Conservation (phyloP, 2,329 filamentous ascomycete genomes). For the Sclerotiophoma versabilis region DNA sequence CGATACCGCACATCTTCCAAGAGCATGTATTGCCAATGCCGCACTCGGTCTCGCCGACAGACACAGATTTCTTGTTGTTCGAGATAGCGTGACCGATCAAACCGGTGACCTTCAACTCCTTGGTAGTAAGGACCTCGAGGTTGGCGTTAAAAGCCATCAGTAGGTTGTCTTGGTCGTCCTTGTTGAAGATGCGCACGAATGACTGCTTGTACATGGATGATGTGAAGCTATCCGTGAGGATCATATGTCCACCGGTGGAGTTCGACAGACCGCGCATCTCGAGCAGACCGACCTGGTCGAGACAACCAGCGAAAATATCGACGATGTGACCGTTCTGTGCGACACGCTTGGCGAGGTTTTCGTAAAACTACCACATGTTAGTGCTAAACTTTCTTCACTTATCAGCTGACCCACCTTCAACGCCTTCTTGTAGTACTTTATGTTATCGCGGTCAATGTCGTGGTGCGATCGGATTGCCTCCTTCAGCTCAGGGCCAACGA, state of each 20-base stretch:
- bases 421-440: conserved; percentile 99
- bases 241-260: conserved; percentile 97
- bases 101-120: conserved; percentile 97
- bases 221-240: conserved; percentile 96
- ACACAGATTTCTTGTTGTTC: conserved; percentile 96
- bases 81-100: conserved; percentile 96
- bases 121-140: conserved; percentile 93
- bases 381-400: neutral
- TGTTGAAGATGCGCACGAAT: conserved; percentile 95
- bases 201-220: conserved; percentile 99
- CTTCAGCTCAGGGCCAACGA: conserved; percentile 92
- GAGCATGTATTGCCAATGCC: conserved; percentile 98
- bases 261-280: conserved; percentile 99
- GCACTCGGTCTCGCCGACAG: conserved; percentile 96
- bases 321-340: conserved; percentile 97
- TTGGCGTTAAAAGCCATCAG: conserved; percentile 98
- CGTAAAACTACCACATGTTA: conserved; percentile 74
- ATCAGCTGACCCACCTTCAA: conserved; percentile 70
- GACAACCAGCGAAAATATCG: conserved; percentile 95
- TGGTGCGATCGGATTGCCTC: conserved; percentile 98
- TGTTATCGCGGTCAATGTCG: conserved; percentile 97
- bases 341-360: conserved; percentile 88
- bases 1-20: conserved; percentile 99
- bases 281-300: conserved; percentile 94
- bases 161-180: conserved; percentile 92